phyloP scores from a whole-genome alignment of 805 yeast species.

The Clavispora vitiphila region DNA sequence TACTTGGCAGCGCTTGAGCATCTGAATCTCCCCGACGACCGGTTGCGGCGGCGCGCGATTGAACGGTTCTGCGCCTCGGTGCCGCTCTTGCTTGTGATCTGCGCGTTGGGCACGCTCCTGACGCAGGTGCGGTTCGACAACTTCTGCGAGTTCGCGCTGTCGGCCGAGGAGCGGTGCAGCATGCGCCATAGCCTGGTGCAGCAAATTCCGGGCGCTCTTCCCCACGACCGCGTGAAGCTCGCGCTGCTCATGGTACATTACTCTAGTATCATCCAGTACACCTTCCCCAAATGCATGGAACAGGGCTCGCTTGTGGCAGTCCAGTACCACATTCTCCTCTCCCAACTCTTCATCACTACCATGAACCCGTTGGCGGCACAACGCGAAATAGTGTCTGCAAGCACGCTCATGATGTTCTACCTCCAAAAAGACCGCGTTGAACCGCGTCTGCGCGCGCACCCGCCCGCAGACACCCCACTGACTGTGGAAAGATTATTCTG shows the following conservation, averaged over 20 bases:
- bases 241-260: constrained; percentile 20
- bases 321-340: constrained; percentile 19
- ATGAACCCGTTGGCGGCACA: constrained; percentile 26
- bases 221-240: constrained; percentile 18
- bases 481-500: constrained; percentile 29
- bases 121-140: constrained; percentile 31
- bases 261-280: constrained; percentile 15
- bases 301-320: constrained; percentile 15
- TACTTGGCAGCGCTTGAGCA: constrained; percentile 4
- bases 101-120: constrained; percentile 30
- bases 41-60: constrained; percentile 17
- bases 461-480: not conserved
- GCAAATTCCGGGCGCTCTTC: constrained; percentile 2
- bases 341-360: constrained; percentile 24
- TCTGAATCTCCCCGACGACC: constrained; percentile 13
- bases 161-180: constrained; percentile 23
- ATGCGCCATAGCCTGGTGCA: not conserved
- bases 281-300: constrained; percentile 18
- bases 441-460: constrained; percentile 1
- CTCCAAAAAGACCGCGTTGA: constrained; percentile 13
- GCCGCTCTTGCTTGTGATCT: constrained; percentile 23
- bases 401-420: constrained; percentile 27
- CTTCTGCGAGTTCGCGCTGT: constrained; percentile 21
- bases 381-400: constrained; percentile 20
- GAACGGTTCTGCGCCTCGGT: constrained; percentile 17